These are phyloP conservation scores for Tolypocladium paradoxum DNA, from an alignment of 2,329 filamentous ascomycete genomes.

Conservation along the genomic window DNA sequence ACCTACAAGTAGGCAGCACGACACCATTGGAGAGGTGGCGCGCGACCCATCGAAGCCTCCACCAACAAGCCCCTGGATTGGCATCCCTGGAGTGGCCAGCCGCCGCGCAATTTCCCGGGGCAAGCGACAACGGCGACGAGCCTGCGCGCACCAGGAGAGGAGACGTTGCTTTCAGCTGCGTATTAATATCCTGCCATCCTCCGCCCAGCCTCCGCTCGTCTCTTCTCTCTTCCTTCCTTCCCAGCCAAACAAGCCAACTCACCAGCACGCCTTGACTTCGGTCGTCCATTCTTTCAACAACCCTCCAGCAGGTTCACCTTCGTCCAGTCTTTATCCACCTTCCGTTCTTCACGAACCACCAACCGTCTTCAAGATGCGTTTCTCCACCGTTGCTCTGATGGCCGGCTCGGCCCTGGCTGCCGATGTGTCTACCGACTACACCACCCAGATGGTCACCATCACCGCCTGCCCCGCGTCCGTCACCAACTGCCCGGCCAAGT, in stretches of 20 bases:
- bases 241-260: slow-evolving; percentile 34
- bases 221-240: slow-evolving; percentile 19
- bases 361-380: slow-evolving; percentile 49
- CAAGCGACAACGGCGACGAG: neutral
- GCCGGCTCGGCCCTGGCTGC: slow-evolving; percentile 22
- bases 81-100: slow-evolving; percentile 3
- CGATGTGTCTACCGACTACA: slow-evolving; percentile 36
- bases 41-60: slow-evolving; percentile 4
- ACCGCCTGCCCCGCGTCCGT: slow-evolving; percentile 49
- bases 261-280: slow-evolving; percentile 38
- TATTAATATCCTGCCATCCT: slow-evolving; percentile 38
- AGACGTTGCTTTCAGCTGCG: neutral
- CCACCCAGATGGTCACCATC: slow-evolving; percentile 49
- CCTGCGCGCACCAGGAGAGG: neutral
- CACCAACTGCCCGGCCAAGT: slow-evolving; percentile 47
- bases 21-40: neutral
- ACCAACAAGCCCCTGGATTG: slow-evolving; percentile 8
- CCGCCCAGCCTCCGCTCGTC: slow-evolving; percentile 10
- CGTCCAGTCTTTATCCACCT: slow-evolving; percentile 21
- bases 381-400: slow-evolving; percentile 39
- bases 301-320: slow-evolving; percentile 19
- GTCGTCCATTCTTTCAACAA: slow-evolving; percentile 45
- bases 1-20: neutral
- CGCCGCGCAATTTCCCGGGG: slow-evolving; percentile 12
- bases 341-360: slow-evolving; percentile 19